These are phyloP conservation scores for Colletotrichum cordylinicola DNA, from an alignment of 2,329 filamentous ascomycete species.

Conservation along the genomic window DNA sequence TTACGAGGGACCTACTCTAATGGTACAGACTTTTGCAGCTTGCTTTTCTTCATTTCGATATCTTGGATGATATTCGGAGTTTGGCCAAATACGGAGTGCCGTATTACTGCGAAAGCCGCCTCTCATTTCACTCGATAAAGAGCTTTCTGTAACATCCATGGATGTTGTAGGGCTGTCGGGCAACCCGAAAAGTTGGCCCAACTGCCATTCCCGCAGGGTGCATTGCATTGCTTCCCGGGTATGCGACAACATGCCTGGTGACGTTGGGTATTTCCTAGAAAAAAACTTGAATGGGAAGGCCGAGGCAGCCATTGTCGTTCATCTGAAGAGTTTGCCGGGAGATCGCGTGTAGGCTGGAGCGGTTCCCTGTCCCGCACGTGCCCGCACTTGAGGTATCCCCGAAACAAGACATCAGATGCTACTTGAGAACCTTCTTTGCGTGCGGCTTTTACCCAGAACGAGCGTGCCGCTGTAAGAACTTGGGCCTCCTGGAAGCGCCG, in stretches of 20 bases:
- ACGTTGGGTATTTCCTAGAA: neutral
- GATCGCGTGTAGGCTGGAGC: neutral
- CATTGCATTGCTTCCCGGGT: neutral
- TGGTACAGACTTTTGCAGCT: neutral
- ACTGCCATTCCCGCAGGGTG: neutral
- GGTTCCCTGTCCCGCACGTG: neutral
- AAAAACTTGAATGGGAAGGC: neutral
- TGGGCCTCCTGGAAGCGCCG: neutral
- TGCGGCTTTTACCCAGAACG: neutral
- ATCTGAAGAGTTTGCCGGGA: neutral
- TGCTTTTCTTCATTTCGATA: neutral
- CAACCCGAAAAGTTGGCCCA: neutral
- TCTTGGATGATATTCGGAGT: neutral
- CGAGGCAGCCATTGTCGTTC: neutral
- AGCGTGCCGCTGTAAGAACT: neutral
- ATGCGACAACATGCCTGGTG: neutral
- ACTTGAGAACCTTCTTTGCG: neutral
- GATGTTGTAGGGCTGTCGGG: neutral
- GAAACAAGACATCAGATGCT: neutral
- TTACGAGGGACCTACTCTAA: neutral
- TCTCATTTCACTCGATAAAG: neutral
- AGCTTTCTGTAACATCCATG: neutral
- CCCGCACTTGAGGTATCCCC: neutral
- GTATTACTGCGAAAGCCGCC: neutral
- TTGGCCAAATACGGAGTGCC: neutral